These are phyloP conservation scores for Nicotiana noctiflora DNA, from an alignment of 257 asterid genomes.

Conservation along the genomic window DNA sequence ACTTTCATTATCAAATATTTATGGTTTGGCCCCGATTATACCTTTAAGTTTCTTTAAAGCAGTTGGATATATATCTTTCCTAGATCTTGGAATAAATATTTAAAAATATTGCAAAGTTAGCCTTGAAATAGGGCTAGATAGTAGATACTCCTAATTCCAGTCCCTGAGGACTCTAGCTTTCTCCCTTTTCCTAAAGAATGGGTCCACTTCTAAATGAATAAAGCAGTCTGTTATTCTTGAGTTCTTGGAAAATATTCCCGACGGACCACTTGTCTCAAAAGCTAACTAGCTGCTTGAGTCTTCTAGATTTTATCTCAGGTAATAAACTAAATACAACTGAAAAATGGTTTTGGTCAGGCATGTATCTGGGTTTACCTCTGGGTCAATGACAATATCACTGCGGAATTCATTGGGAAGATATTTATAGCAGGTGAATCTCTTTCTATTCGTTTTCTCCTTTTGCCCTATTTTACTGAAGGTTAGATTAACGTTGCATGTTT, in stretches of 20 bases:
- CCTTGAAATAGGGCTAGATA: not conserved
- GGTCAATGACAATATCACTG: constrained; percentile 55
- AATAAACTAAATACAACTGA: not conserved
- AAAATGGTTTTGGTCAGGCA: constrained; percentile 35
- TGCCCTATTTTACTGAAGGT: not conserved
- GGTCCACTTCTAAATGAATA: not conserved
- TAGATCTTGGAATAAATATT: not conserved
- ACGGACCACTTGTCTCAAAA: not conserved
- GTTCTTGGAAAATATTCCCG: not conserved
- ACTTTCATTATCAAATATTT: not conserved
- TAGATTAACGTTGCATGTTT: constrained; percentile 5
- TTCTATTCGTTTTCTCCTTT: constrained; percentile 10
- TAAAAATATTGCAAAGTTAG: not conserved
- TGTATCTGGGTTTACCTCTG: constrained; percentile 77
- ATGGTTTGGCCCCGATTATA: not conserved
- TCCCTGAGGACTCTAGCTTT: not conserved
- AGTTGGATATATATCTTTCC: not conserved
- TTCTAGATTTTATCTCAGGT: not conserved
- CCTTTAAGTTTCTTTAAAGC: not conserved
- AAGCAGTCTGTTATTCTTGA: not conserved
- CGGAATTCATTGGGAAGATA: constrained; percentile 72
- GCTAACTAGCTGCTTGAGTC: not conserved
- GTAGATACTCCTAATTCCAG: not conserved
- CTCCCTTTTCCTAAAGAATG: not conserved
- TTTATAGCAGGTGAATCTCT: constrained; percentile 67